phyloP scores from a whole-genome alignment of 805 yeast genomes.

The Wickerhamiella azymoides region DNA sequence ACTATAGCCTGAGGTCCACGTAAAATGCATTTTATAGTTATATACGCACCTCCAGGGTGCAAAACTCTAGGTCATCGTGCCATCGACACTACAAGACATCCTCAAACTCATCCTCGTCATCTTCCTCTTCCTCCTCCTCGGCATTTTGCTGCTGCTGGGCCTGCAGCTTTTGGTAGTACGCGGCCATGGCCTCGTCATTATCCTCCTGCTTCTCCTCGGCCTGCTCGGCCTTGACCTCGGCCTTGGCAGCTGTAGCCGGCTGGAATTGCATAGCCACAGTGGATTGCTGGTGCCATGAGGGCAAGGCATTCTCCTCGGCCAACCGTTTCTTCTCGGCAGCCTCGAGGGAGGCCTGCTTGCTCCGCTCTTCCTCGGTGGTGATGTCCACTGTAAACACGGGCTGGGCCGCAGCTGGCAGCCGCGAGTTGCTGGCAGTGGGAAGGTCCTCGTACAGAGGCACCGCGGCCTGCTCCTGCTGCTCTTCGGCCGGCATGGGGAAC shows the following conservation, averaged over 20 bases:
- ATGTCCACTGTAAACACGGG: conserved; percentile 85
- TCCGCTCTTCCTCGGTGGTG: conserved; percentile 73
- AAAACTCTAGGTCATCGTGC: not conserved
- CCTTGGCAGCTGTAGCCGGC: not conserved
- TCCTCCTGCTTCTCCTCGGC: conserved; percentile 8
- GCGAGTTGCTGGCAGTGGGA: conserved; percentile 18
- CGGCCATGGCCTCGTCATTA: conserved; percentile 19
- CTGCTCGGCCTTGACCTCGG: conserved; percentile 2
- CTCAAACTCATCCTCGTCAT: conserved; percentile 21
- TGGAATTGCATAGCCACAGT: conserved; percentile 37
- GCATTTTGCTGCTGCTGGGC: conserved; percentile 13
- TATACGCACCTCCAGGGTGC: not conserved
- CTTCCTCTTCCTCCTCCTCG: conserved; percentile 19
- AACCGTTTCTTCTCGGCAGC: conserved; percentile 54
- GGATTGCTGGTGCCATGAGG: conserved; percentile 88
- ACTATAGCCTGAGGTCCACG: too few species aligned
- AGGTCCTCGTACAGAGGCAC: conserved; percentile 11
- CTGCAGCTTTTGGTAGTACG: conserved; percentile 19
- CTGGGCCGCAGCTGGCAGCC: conserved; percentile 30
- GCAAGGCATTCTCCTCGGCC: conserved; percentile 84
- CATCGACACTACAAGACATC: conserved; percentile 11
- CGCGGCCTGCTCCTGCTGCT: conserved; percentile 9
- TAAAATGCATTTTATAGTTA: not conserved
- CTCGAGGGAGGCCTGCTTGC: conserved; percentile 51
- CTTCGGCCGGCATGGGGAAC: conserved; percentile 37